Evolutionary conservation across 768 basidiomycete species (phyloP), one percentile per base, ranked within the genome.

Genomic region (Galerina marginata): DNA sequence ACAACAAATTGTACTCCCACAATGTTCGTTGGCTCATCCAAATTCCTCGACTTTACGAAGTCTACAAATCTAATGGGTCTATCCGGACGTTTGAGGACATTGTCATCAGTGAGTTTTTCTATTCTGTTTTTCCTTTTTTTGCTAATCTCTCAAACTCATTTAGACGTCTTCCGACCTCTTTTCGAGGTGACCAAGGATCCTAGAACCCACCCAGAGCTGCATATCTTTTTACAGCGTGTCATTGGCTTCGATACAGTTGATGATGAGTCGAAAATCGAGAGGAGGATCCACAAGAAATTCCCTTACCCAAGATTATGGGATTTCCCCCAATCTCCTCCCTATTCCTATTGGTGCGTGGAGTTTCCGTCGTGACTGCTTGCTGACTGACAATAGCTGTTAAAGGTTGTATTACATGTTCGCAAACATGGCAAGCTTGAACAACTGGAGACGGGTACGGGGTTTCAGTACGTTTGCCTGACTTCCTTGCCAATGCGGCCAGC

Each of bases 11-110:
- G 4, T 92, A 84, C 74, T 98, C 96, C 2, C 96, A 99, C 75
- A 99, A 99, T 70, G 95, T 99, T 40, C 87, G 97, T 54, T 99
- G 97, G 97, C 86, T 99, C 58, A 91, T 99, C 63, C 97, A 99
- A 72, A 79, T 99, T 6, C 97, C 97, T 0, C 88, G 97, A 2
- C 72, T 99, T 60, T 99, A 99, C 77, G 90, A 96, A 65, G 86
- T 99, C 6, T 99, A 97, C 82, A 97, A 96, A 71, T 87, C 88
- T 55, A 92, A 87, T 61, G 94, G 92, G 0, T 85, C 88, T 1
- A 82, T 99, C 20, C 68, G 86, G 44, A 96, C 88, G 9, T 99
- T 97, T 64, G 92, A 96, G 69, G 94, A 98, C 67, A 87, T 99
- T 59, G 87, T 99, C 42, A 77, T 77, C 26, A 98, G 96, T 98